Conservation (phyloP, 2,329 filamentous ascomycete species). For the Stachybotrys chartarum region DNA sequence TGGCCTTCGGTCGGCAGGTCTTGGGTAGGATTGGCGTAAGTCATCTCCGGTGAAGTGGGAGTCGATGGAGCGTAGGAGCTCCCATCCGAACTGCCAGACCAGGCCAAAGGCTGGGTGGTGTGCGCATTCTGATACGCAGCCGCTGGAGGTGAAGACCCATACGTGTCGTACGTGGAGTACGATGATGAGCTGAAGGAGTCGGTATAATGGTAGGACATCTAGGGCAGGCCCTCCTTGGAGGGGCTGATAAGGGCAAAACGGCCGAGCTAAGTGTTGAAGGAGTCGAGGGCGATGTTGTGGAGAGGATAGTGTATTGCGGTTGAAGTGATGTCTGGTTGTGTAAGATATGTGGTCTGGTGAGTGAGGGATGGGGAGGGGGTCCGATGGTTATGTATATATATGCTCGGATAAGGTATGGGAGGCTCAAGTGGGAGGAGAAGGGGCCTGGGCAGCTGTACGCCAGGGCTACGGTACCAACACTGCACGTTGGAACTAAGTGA, state of each 20-base stretch:
- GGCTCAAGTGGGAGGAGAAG: slow-evolving; percentile 10
- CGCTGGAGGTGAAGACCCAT: not conserved
- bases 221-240: not conserved
- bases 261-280: not conserved
- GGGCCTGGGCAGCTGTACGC: too few relatives aligned
- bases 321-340: too few relatives aligned
- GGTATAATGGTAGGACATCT: not conserved
- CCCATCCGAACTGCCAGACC: slow-evolving; percentile 1
- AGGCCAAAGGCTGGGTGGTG: not conserved
- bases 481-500: slow-evolving; percentile 17
- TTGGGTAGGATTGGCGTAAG: not conserved
- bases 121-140: not conserved
- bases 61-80: not conserved
- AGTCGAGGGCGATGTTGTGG: not conserved
- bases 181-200: not conserved
- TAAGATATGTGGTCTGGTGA: not conserved
- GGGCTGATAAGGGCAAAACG: not conserved
- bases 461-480: not conserved
- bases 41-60: not conserved
- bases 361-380: not conserved
- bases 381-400: not conserved
- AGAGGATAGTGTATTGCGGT: too few relatives aligned
- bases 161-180: not conserved
- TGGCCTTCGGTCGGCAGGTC: not conserved
- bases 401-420: slow-evolving; percentile 8